phyloP scores from a whole-genome alignment of 176 grass and related monocot genomes.

The Triticum dicoccoides region DNA sequence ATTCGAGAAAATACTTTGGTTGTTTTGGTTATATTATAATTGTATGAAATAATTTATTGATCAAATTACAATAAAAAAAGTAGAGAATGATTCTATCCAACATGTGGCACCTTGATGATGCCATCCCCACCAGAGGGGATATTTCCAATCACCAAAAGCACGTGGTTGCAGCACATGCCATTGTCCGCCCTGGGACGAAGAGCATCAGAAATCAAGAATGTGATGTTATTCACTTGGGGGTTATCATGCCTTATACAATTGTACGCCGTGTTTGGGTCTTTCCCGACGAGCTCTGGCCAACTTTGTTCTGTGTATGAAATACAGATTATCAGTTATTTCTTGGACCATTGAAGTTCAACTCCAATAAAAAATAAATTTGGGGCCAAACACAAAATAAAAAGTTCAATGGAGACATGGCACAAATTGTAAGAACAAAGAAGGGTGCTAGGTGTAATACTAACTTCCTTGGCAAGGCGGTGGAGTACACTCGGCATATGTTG shows the following conservation, averaged over 20 bases:
- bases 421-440: background rate
- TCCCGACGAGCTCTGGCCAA: conserved; percentile 25
- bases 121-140: background rate
- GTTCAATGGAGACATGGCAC: background rate
- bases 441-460: background rate
- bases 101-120: background rate
- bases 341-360: background rate
- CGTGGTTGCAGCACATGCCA: conserved; percentile 4
- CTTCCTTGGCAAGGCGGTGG: conserved; percentile 6
- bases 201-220: background rate
- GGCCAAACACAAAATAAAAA: background rate
- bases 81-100: background rate
- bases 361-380: too few species aligned
- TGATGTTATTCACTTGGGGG: conserved; percentile 5
- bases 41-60: background rate
- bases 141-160: background rate
- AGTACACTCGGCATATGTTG: background rate
- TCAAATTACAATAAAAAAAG: background rate
- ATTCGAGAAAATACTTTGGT: background rate
- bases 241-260: background rate
- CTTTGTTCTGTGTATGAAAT: conserved; percentile 7
- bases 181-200: background rate
- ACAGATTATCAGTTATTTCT: background rate
- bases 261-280: background rate
- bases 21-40: background rate